Evolutionary conservation across 768 basidiomycete genomes (phyloP), one percentile per base, ranked within the genome.

Genomic region (Lentinula boryana): DNA sequence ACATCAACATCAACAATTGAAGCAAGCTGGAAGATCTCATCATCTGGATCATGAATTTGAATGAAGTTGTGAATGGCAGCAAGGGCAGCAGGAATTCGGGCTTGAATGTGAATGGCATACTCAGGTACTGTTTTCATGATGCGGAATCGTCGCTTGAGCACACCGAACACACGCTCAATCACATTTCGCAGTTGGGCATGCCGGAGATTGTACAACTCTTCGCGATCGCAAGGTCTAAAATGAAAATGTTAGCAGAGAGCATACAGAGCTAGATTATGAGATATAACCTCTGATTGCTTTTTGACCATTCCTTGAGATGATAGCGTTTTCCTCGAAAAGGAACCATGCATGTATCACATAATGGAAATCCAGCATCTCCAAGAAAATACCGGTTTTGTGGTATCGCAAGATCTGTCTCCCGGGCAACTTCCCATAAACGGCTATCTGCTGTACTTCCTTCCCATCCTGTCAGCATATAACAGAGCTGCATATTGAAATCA

Each of bases 31-130:
- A 46, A 46, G 23, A 56, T n/a, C 54, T 67, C 63, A 52, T 62
- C 41, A n/a, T 6, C 36, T 6, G 69, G 70, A 63, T 70, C 69
- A 61, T 64, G 65, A 40, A 62, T 63, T 2, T 36, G 58, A 18
- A 71, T 67, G 56, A 70, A 72, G 55, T 71, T 71, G 57, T 72
- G 71, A 12, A 72, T 18, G 1, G 64, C 65, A 32, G 60, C 60
- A 15, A 70, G 48, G n/a, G 68, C 70, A 23, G 62, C 23, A 38
- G 65, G 63, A 38, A 73, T 62, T 35, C 51, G 50, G 7, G 68
- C 63, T 50, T 74, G 72, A 10, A 64, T 66, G 12, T 49, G 35
- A 5, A 69, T 9, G 27, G 41, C 31, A 52, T 68, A 71, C 62
- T 70, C 64, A 46, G 68, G 61, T 1, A 68, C 52, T 3, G 63